Evolutionary conservation across 2,329 filamentous ascomycete species (phyloP).

Genomic region (Aspergillus floridensis): DNA sequence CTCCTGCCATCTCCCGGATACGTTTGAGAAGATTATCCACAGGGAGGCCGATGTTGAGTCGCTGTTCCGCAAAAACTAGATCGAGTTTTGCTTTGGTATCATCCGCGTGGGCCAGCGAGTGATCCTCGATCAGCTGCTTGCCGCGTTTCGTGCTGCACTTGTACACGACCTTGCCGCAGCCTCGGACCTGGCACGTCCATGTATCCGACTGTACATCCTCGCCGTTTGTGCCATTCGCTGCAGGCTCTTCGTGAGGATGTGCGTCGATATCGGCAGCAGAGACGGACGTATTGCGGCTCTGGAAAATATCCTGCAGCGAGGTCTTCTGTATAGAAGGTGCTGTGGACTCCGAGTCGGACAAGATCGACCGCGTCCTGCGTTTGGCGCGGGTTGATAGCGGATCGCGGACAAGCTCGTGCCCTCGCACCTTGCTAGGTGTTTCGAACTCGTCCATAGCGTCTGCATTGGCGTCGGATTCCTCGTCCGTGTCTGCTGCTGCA

Average conservation of each 20-base stretch:
- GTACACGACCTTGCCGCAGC: constrained; percentile 32
- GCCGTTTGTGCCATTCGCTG: constrained; percentile 10
- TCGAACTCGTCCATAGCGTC: constrained; percentile 30
- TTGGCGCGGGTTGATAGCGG: constrained; percentile 31
- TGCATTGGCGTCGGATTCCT: constrained; percentile 31
- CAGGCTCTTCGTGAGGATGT: constrained; percentile 9
- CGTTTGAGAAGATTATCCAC: constrained; percentile 35
- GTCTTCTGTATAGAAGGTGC: constrained; percentile 23
- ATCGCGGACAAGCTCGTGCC: constrained; percentile 34
- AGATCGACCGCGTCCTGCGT: constrained; percentile 29
- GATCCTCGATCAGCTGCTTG: constrained; percentile 33
- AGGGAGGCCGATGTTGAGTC: constrained; percentile 31
- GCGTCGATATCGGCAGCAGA: constrained; percentile 11
- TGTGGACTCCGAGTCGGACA: constrained; percentile 27
- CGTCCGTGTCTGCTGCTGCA: constrained; percentile 21
- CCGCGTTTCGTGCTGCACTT: constrained; percentile 34
- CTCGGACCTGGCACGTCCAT: constrained; percentile 34
- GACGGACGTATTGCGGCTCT: constrained; percentile 22
- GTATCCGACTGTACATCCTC: constrained; percentile 27
- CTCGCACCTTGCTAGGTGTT: constrained; percentile 35
- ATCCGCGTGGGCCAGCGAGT: constrained; percentile 34
- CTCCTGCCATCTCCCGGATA: constrained; percentile 29
- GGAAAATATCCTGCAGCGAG: constrained; percentile 29
- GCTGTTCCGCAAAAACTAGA: constrained; percentile 36
- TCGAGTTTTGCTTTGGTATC: constrained; percentile 37